These are phyloP conservation scores for Venturia effusa DNA, from an alignment of 2,329 filamentous ascomycete genomes.

Conservation along the genomic window DNA sequence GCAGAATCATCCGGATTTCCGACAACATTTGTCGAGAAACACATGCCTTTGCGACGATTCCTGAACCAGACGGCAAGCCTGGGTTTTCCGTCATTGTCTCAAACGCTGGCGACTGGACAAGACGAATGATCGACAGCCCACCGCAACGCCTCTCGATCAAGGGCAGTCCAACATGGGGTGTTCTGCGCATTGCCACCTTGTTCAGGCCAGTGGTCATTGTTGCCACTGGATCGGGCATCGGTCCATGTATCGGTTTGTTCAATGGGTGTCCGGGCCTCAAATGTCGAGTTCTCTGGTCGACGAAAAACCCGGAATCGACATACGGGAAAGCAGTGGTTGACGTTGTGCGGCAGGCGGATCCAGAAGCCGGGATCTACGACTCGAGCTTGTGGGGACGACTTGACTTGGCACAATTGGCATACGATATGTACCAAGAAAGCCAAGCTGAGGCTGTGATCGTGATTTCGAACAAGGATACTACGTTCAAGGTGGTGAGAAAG, in stretches of 20 bases:
- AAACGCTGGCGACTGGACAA: conserved; percentile 67
- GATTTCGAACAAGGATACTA: conserved; percentile 25
- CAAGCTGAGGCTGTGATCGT: conserved; percentile 25
- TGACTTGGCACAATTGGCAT: conserved; percentile 21
- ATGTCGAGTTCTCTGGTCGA: conserved; percentile 13
- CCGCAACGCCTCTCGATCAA: conserved; percentile 56
- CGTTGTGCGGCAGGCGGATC: conserved; percentile 17
- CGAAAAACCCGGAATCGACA: conserved; percentile 10
- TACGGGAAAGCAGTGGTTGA: conserved; percentile 14
- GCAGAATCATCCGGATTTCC: conserved; percentile 49
- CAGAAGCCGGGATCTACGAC: conserved; percentile 24
- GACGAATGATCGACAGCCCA: conserved; percentile 48
- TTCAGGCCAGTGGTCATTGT: conserved; percentile 57
- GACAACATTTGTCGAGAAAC: conserved; percentile 56
- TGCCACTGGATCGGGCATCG: conserved; percentile 49
- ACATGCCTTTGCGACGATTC: conserved; percentile 67
- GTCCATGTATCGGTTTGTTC: conserved; percentile 15
- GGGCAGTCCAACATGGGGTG: conserved; percentile 55
- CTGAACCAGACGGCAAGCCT: conserved; percentile 38
- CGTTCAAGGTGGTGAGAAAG: conserved; percentile 22
- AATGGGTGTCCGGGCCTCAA: conserved; percentile 9
- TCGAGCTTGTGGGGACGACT: conserved; percentile 21
- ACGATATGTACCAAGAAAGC: conserved; percentile 18
- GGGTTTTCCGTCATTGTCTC: conserved; percentile 62
- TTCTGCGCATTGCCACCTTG: conserved; percentile 55